Evolutionary conservation across 2,329 filamentous ascomycete species (phyloP).

Genomic region (Xylariaceae sp.): DNA sequence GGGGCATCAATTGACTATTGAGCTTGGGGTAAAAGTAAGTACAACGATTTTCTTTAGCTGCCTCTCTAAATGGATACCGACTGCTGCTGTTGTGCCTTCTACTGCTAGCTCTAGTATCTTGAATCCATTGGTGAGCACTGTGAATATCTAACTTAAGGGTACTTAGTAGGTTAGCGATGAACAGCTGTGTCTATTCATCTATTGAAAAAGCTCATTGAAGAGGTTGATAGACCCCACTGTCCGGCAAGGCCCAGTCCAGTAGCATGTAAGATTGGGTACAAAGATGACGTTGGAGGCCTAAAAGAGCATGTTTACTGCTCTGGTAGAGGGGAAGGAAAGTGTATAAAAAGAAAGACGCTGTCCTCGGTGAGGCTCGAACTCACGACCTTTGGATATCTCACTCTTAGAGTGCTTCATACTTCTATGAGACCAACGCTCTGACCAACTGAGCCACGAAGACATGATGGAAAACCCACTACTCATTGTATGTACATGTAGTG

Average conservation of each 20-base stretch:
- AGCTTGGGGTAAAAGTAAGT: too few relatives aligned
- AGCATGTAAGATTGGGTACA: conserved; percentile 7
- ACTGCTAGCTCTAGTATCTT: too few relatives aligned
- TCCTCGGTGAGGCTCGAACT: conserved; percentile 46
- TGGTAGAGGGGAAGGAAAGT: conserved; percentile 12
- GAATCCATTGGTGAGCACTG: too few relatives aligned
- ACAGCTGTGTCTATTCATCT: too few relatives aligned
- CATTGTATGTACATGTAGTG: not conserved
- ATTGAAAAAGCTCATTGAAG: not conserved
- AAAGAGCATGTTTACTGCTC: not conserved
- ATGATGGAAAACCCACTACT: not conserved
- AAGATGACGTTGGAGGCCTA: too few relatives aligned
- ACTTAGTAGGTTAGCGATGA: too few relatives aligned
- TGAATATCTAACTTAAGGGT: too few relatives aligned
- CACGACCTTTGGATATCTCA: conserved; percentile 39
- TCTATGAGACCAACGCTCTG: conserved; percentile 38
- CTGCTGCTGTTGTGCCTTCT: too few relatives aligned
- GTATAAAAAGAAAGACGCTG: conserved; percentile 18
- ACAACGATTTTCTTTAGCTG: too few relatives aligned
- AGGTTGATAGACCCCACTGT: conserved; percentile 13
- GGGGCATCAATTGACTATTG: too few relatives aligned
- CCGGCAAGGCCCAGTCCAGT: conserved; percentile 10
- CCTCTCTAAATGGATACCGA: too few relatives aligned
- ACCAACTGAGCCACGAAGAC: conserved; percentile 38
- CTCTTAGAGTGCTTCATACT: conserved; percentile 8